These are phyloP conservation scores for Gamsiella multidivaricata DNA, from an alignment of 192 early-diverging fungal species.

Conservation along the genomic window DNA sequence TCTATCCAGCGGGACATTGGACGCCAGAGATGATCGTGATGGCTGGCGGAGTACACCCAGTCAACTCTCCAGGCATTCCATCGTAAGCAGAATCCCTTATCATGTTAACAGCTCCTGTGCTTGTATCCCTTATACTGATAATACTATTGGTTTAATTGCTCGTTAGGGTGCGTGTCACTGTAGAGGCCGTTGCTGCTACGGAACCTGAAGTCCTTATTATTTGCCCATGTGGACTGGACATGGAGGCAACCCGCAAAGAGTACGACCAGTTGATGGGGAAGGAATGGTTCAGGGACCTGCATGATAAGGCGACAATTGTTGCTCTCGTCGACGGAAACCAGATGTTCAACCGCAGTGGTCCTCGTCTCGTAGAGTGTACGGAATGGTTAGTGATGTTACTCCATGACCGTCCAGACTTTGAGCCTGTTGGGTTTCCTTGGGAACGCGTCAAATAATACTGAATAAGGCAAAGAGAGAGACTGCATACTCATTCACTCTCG, in stretches of 20 bases:
- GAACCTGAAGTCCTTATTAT: constrained; percentile 58
- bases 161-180: constrained; percentile 50
- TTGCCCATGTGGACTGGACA: constrained; percentile 63
- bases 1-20: constrained; percentile 66
- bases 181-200: constrained; percentile 25
- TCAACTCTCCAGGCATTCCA: constrained; percentile 57
- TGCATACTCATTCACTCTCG: no score
- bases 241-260: constrained; percentile 56
- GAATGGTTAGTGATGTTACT: constrained; percentile 60
- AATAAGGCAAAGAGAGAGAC: no score
- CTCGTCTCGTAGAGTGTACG: constrained; percentile 53
- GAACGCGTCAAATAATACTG: constrained; percentile 43
- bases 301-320: constrained; percentile 42
- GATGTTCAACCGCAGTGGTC: constrained; percentile 67
- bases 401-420: constrained; percentile 56
- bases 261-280: constrained; percentile 45
- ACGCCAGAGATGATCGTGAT: constrained; percentile 62
- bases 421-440: constrained; percentile 60
- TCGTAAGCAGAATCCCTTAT: constrained; percentile 38
- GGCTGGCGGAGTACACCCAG: constrained; percentile 58
- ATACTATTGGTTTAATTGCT: neutral
- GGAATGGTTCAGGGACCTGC: constrained; percentile 51
- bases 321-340: constrained; percentile 65
- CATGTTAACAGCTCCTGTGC: neutral
- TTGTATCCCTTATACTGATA: neutral